Evolutionary conservation across 352 stramenopile genomes (phyloP).

Genomic region (Ophiocytium majus): DNA sequence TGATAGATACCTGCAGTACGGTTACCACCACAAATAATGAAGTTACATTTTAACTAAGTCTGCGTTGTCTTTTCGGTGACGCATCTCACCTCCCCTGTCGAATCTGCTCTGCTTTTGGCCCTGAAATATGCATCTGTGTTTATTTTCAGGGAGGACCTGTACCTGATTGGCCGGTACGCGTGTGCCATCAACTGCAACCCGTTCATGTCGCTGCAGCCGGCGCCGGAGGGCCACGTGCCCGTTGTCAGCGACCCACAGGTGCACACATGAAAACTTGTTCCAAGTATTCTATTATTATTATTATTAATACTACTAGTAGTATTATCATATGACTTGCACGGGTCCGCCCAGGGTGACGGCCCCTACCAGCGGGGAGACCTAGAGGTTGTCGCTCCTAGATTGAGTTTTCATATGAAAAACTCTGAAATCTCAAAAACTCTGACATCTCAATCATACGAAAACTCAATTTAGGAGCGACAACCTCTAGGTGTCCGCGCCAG

Average conservation of each 20-base stretch:
- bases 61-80: too few species aligned
- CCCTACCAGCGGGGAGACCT: background rate
- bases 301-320: too few species aligned
- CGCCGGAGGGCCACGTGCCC: background rate
- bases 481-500: too few species aligned
- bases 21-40: too few species aligned
- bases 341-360: background rate
- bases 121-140: too few species aligned
- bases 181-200: background rate
- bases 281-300: too few species aligned
- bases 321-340: background rate
- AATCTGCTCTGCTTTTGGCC: too few species aligned
- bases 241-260: background rate
- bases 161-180: background rate
- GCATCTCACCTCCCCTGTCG: too few species aligned
- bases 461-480: too few species aligned
- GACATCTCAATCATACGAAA: too few species aligned
- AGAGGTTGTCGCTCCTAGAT: background rate
- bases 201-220: background rate
- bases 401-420: background rate
- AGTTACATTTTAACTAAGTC: too few species aligned
- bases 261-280: background rate
- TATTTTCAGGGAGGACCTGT: background rate
- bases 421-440: background rate
- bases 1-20: too few species aligned